These are phyloP conservation scores for Elsinoe batatas DNA, from an alignment of 2,329 filamentous ascomycete genomes.

Conservation along the genomic window DNA sequence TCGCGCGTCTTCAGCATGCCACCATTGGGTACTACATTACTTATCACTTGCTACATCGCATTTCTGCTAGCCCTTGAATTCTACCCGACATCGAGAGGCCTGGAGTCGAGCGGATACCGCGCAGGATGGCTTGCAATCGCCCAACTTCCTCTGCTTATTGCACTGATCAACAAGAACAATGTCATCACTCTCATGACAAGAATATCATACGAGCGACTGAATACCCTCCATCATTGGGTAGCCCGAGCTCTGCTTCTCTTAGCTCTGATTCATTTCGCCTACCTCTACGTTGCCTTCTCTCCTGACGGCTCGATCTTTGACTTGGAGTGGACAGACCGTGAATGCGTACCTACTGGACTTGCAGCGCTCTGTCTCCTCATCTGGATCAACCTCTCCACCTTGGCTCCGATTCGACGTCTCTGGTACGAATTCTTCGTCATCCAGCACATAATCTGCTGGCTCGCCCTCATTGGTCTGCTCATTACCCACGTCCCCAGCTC, in stretches of 20 bases:
- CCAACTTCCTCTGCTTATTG: constrained; percentile 30
- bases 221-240: constrained; percentile 29
- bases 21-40: constrained; percentile 20
- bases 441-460: constrained; percentile 30
- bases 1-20: constrained; percentile 19
- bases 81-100: constrained; percentile 18
- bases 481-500: constrained; percentile 27
- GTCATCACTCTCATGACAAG: constrained; percentile 25
- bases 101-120: constrained; percentile 23
- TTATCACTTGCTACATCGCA: constrained; percentile 20
- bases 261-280: constrained; percentile 24
- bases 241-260: constrained; percentile 25
- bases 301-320: constrained; percentile 15
- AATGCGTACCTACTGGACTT: constrained; percentile 22
- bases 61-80: constrained; percentile 24
- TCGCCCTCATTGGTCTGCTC: constrained; percentile 29
- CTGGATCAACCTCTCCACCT: constrained; percentile 24
- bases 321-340: constrained; percentile 21
- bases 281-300: constrained; percentile 21
- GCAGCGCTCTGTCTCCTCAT: constrained; percentile 23
- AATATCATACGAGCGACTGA: constrained; percentile 27
- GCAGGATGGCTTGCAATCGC: constrained; percentile 30
- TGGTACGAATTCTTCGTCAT: constrained; percentile 26
- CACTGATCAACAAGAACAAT: constrained; percentile 33
- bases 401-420: constrained; percentile 20